Percentiles rank a stretch among this genome's conserved stretches.
Evolutionary conservation across 768 basidiomycete species (phyloP).

Genomic region (Imleria badia): DNA sequence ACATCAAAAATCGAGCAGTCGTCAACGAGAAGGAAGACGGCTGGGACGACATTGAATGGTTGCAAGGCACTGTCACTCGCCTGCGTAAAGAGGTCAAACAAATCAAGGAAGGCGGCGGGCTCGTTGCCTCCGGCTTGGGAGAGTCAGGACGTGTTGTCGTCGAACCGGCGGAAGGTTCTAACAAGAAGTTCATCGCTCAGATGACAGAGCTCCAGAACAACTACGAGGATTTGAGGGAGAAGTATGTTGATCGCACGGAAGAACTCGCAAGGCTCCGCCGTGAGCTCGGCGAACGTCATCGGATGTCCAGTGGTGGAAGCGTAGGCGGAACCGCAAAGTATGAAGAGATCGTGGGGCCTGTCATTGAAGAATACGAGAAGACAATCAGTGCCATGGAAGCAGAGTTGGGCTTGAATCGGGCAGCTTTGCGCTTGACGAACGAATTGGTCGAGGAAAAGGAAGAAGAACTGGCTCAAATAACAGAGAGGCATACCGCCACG

Average conservation of each 20-base stretch:
- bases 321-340: conserved; percentile 73
- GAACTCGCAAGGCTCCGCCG: conserved; percentile 79
- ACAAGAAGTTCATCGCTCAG: conserved; percentile 76
- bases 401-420: conserved; percentile 82
- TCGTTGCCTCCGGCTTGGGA: conserved; percentile 23
- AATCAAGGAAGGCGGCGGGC: conserved; percentile 65
- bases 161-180: conserved; percentile 56
- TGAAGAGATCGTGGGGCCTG: conserved; percentile 93
- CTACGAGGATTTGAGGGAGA: conserved; percentile 79
- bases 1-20: conserved; percentile 93
- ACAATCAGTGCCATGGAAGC: conserved; percentile 94
- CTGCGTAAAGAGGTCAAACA: conserved; percentile 84
- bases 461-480: conserved; percentile 64
- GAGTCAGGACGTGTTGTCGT: conserved; percentile 26
- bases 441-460: conserved; percentile 93
- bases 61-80: conserved; percentile 83
- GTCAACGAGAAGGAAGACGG: conserved; percentile 95
- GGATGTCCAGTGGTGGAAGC: conserved; percentile 55
- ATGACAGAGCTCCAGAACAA: conserved; percentile 84
- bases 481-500: conserved; percentile 71
- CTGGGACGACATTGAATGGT: conserved; percentile 98
- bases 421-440: conserved; percentile 86
- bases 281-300: conserved; percentile 75
- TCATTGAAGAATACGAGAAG: conserved; percentile 99
- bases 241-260: conserved; percentile 86